A percentile compares a stretch with the other conserved stretches of the same genome.
phyloP scores from a whole-genome alignment of 352 stramenopile species.

The Phytophthora kernoviae region DNA sequence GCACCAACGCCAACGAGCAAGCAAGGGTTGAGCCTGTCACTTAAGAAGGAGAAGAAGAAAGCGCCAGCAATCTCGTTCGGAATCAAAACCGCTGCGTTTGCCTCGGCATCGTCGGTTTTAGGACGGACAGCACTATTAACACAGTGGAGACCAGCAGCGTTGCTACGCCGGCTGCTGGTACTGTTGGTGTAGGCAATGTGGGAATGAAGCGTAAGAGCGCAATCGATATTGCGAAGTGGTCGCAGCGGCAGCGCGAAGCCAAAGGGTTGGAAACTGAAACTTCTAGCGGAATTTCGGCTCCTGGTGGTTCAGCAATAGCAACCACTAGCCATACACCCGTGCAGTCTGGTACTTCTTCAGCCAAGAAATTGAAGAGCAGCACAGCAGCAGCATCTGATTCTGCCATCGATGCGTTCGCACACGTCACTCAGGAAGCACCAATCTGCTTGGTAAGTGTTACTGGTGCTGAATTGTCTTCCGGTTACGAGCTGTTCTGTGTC shows the following conservation, averaged over 20 bases:
- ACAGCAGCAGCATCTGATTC: conserved; percentile 14
- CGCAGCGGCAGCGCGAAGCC: conserved; percentile 50
- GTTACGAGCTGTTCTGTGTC: background rate
- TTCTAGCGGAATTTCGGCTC: background rate
- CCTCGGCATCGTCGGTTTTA: conserved; percentile 10
- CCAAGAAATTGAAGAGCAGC: background rate
- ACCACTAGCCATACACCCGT: background rate
- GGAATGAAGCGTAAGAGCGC: conserved; percentile 76
- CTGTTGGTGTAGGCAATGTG: conserved; percentile 19
- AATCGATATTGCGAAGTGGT: conserved; percentile 87
- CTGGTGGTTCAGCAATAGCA: no score
- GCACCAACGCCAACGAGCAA: conserved; percentile 25
- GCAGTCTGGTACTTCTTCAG: background rate
- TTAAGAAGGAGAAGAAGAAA: conserved; percentile 78
- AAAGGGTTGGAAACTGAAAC: conserved; percentile 14
- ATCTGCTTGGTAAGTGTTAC: conserved; percentile 76
- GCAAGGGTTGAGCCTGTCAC: conserved; percentile 34
- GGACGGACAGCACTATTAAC: conserved; percentile 6
- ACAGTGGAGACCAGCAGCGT: background rate
- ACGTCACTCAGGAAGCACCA: conserved; percentile 56
- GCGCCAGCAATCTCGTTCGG: conserved; percentile 54
- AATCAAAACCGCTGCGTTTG: conserved; percentile 47
- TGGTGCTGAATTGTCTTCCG: background rate
- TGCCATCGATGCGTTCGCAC: conserved; percentile 44
- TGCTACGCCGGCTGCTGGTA: conserved; percentile 9